Base-by-base conservation (phyloP, 805 yeast genomes). In the Millerago galiae region DNA sequence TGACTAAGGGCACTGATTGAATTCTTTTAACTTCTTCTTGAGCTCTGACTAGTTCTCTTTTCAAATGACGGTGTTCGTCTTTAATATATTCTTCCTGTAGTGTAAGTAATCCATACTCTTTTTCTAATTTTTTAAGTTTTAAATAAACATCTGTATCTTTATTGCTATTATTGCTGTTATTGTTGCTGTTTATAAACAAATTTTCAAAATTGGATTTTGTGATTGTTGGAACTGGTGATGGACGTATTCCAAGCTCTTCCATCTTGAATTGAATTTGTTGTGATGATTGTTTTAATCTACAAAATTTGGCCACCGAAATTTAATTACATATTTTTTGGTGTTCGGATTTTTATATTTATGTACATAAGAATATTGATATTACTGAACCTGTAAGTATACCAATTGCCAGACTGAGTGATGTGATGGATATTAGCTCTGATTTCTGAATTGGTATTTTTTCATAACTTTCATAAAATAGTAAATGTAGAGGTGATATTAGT, bases 1-100 rank as follows among this genome's bases (percentile, higher is more conserved):
- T 93, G 13, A 93, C 99, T 51, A 95, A 74, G 13, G 99, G 99
- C 39, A 93, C 99, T 3, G 96, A 86, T 60, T 93, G 96, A 62
- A 93, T 95, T 57, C 96, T 79, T 65, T 93, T 91, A 35, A 93
- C 99, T 67, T 93, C 99, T 64, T 93, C 99, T 63, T 95, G 98
- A 2, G 99, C 99, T 56, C 97, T 81, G 37, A 90, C 81, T 43
- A 93, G 74, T 69, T 93, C 99, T 51, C 97, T 77, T 58, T 88
- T 90, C 62, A 93, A 73, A 66, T 91, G 96, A 59, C 96, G 93
- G 60, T 90, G 97, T 64, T 93, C 99, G 63, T 93, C 99, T 60
- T 95, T 93, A 61, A 93, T 89, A 63, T 91, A 95, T 46, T 90
- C 97, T 63, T 93, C 99, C 65, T 93, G 99, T 51, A 93, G 71